These are phyloP conservation scores for Kuraishia ogatae DNA, from an alignment of 805 yeast genomes.

Conservation along the genomic window DNA sequence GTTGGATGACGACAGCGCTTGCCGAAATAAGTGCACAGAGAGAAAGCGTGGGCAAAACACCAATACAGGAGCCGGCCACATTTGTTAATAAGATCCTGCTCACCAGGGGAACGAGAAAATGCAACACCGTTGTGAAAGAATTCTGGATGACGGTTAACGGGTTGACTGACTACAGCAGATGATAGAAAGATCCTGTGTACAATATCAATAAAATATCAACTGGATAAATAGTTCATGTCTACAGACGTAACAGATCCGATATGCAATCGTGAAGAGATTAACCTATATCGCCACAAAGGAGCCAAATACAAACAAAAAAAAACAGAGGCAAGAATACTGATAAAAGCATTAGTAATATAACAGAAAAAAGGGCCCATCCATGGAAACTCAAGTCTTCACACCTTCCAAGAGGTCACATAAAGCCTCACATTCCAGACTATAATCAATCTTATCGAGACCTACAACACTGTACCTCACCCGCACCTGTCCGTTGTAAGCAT, in stretches of 20 bases:
- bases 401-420: constrained; percentile 39
- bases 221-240: no score
- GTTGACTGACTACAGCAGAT: constrained; percentile 29
- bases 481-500: constrained; percentile 69
- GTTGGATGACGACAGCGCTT: constrained; percentile 34
- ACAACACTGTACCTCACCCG: constrained; percentile 70
- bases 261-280: not conserved
- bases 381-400: constrained; percentile 14
- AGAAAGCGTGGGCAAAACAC: constrained; percentile 13
- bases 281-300: not conserved
- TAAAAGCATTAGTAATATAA: constrained; percentile 1
- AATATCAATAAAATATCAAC: no score
- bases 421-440: constrained; percentile 48
- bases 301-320: constrained; percentile 2
- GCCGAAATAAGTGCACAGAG: constrained; percentile 19
- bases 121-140: constrained; percentile 44
- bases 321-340: not conserved
- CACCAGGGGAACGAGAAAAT: constrained; percentile 59
- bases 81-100: constrained; percentile 48
- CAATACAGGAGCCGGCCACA: constrained; percentile 24
- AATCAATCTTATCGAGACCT: constrained; percentile 44
- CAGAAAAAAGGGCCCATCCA: constrained; percentile 6
- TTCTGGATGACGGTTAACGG: constrained; percentile 63
- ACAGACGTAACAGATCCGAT: no score
- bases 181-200: no score